A percentile compares a stretch with the other conserved stretches of the same genome.
These are phyloP conservation scores for Neonothopanus nambi DNA, from an alignment of 1,284 basidiomycete genomes.

Conservation along the genomic window DNA sequence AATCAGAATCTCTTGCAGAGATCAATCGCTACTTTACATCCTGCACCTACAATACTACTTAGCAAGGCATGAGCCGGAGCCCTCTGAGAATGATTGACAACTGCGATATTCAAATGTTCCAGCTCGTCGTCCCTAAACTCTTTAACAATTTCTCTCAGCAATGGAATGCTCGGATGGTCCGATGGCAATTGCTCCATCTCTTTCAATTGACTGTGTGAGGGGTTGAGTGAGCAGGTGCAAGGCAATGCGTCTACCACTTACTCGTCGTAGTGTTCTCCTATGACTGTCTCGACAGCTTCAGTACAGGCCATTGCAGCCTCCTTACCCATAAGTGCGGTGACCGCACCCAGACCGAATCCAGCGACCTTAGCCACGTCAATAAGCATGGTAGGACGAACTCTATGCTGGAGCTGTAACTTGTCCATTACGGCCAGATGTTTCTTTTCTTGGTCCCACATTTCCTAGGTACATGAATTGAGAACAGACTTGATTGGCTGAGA, in stretches of 20 bases:
- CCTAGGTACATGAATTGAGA: slow-evolving; percentile 42
- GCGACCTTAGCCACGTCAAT: slow-evolving; percentile 84
- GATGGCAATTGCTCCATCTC: slow-evolving; percentile 62
- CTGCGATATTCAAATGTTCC: slow-evolving; percentile 91
- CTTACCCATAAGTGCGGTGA: slow-evolving; percentile 86
- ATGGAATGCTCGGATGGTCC: slow-evolving; percentile 77
- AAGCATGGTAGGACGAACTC: slow-evolving; percentile 81
- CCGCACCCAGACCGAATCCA: slow-evolving; percentile 84
- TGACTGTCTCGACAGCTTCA: slow-evolving; percentile 96
- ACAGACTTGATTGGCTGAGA: slow-evolving; percentile 1
- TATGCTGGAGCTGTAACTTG: slow-evolving; percentile 81
- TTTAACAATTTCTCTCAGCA: slow-evolving; percentile 74
- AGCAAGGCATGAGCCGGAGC: slow-evolving; percentile 92
- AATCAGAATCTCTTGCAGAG: slow-evolving; percentile 78
- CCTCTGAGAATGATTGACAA: slow-evolving; percentile 86
- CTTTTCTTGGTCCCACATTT: slow-evolving; percentile 97
- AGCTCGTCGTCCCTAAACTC: slow-evolving; percentile 96
- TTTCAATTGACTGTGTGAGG: slow-evolving; percentile 66
- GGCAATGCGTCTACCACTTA: slow-evolving; percentile 42
- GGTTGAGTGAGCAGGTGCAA: not conserved
- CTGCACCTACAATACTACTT: slow-evolving; percentile 81
- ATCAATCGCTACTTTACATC: slow-evolving; percentile 90
- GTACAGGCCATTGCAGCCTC: slow-evolving; percentile 98
- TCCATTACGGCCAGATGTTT: slow-evolving; percentile 89
- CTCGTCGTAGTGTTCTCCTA: slow-evolving; percentile 99